Base-by-base conservation (phyloP, 345 rosid species). In the Eutrema japonicum region DNA sequence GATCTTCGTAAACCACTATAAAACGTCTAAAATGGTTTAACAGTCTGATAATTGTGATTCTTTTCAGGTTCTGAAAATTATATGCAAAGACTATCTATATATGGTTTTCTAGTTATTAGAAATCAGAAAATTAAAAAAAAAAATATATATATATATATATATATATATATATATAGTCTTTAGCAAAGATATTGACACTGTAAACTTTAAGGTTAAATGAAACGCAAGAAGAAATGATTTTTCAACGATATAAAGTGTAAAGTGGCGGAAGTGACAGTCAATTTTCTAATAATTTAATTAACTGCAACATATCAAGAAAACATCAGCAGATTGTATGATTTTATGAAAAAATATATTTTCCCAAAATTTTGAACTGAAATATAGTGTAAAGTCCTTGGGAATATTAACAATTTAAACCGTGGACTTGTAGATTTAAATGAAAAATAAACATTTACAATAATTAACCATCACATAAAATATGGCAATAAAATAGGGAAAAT, bases 401-500 rank as follows among this genome's bases (percentile, higher is more conserved):
- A 12, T 27, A 41, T 16, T 0, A 45, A 56, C 10, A 26, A 36
- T 13, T 4, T 14, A 53, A 50, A 14, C 52, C 41, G 6, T 16
- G 29, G 1, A 41, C 29, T 18, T 11, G 8, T 27, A 11, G 50
- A 27, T 45, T 62, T 63, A 42, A n/a, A 51, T 41, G 62, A 14
- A 41, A 13, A 27, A n/a, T 62, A n/a, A 45, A 64, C 11, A 55
- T 55, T 22, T 63, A 45, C 52, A 10, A 33, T 35, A 10, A 5
- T 33, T 49, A 72, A 64, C 6, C 29, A 45, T 63, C 63, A 33
- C 57, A 73, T 64, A 64, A 11, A 26, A 47, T 37, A 65, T 47
- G 64, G 59, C 57, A 48, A 26, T 55, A 55, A 4, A 32, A 58
- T 37, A 29, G 8, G 68, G 7, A 52, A 61, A 38, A 0, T 29